Evolutionary conservation across 306 rosid species (phyloP), one percentile per base, ranked within the genome.

Genomic region (Sesbania bispinosa): DNA sequence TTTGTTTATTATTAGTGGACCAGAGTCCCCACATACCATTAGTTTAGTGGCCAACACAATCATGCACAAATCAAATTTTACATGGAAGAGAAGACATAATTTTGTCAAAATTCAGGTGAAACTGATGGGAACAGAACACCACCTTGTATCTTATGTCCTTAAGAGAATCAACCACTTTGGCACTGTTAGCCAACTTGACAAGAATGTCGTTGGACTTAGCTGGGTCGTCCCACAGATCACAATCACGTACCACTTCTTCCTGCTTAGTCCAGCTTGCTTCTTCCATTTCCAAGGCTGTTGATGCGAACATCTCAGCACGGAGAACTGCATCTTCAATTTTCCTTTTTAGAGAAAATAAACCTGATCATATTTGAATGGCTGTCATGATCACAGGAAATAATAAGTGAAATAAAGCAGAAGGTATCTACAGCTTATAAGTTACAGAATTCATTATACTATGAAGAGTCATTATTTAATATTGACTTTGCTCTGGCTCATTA

Each of bases 81-180:
- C 48, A 55, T 11, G 51, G 39, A 45, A 32, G 9, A 20, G 7
- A 66, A 38, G 23, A 52, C 13, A n/a, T 16, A 15, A 46, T 46
- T 41, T 60, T 21, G 33, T 14, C 30, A 35, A 13, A 46, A 23
- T 43, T 50, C 19, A 52, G 14, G 39, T 50, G 57, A 66, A 64
- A 71, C 27, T 41, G 26, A 30, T 19, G 13, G 52, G 38, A 59
- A 43, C 55, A 55, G 55, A 67, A 24, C 42, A 76, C 59, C 52
- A 92, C 97, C 96, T 89, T 92, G 74, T 79, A 87, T 67, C 81
- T 85, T 43, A 92, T 58, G 75, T 92, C 97, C 84, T 88, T 87
- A 16, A 92, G 90, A 71, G 93, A 74, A 76, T 87, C 88, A 63
- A 92, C 90, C 51, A 83, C 85, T 84, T 82, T 92, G 50, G 87